These are phyloP conservation scores for Globisporangium orthogonon DNA, from an alignment of 352 stramenopile species.

Conservation along the genomic window DNA sequence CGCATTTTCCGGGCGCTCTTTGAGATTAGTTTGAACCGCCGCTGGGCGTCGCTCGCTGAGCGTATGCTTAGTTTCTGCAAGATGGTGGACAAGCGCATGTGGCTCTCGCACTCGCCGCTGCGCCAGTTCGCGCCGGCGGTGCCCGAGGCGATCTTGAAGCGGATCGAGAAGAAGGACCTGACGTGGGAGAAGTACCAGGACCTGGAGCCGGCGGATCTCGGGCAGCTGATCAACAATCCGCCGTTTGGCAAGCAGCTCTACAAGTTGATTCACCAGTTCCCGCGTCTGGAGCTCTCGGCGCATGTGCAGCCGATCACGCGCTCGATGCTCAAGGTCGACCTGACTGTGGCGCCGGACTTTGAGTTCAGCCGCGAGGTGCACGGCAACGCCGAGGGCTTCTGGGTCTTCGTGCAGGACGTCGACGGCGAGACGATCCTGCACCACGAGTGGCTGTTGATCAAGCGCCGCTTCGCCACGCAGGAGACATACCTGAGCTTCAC, in stretches of 20 bases:
- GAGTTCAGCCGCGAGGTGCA: conserved; percentile 96
- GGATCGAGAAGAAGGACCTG: conserved; percentile 99
- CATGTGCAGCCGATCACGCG: conserved; percentile 98
- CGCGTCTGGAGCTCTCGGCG: conserved; percentile 93
- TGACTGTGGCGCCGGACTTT: conserved; percentile 96
- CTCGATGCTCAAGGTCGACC: conserved; percentile 94
- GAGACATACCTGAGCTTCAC: conserved; percentile 91
- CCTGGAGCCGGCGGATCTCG: conserved; percentile 96
- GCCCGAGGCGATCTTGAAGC: conserved; percentile 94
- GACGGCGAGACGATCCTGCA: conserved; percentile 98
- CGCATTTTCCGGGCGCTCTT: conserved; percentile 98
- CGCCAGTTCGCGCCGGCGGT: conserved; percentile 93
- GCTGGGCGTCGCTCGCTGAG: conserved; percentile 94
- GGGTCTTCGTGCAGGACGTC: conserved; percentile 98
- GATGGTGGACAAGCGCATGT: conserved; percentile 99
- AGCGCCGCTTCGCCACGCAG: conserved; percentile 73
- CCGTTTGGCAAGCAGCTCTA: conserved; percentile 98
- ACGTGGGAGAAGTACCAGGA: conserved; percentile 98
- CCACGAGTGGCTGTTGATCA: conserved; percentile 96
- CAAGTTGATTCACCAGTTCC: conserved; percentile 98
- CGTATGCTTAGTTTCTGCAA: conserved; percentile 97
- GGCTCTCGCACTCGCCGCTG: conserved; percentile 96
- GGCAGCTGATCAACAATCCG: conserved; percentile 95
- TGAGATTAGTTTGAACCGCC: conserved; percentile 96
- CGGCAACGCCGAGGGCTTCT: conserved; percentile 95